Base-by-base conservation (phyloP, 768 basidiomycete species). In the Leccinum boreale region DNA sequence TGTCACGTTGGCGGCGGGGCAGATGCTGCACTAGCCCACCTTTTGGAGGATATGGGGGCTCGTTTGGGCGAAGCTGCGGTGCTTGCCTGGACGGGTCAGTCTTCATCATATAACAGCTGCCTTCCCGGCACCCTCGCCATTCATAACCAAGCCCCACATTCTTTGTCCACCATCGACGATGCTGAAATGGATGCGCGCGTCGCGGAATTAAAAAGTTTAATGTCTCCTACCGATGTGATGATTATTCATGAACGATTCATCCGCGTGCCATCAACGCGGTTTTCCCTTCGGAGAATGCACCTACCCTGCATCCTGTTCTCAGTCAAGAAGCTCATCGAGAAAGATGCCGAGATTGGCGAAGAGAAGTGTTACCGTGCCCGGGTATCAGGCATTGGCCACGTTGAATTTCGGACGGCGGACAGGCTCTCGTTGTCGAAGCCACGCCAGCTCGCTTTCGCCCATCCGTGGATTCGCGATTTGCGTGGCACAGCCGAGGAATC, bases 381-480 rank as follows among this genome's bases (percentile, higher is more conserved):
- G 2, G 57, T 39, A 26, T 35, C 54, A 7, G 53, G 31, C 2
- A 51, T 63, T 11, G 57, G 61, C 3, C 3, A 56, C 9, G 33
- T 56, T 0, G 35, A 62, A 5, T 62, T 63, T 50, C 1, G 28
- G 39, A 55, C 61, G 2, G 23, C 35, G 1, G 50, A 55, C 7
- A 19, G 1, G 17, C 28, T 58, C 26, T 47, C 60, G 29, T 9
- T 42, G n/a, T 39, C 0, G 9, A 47, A 58, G 11, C 42, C 53
- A 3, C 50, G 39, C 15, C 46, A 36, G 21, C 23, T 62, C 7
- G 19, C 49, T 45, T 23, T 64, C n/a, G 53, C 55, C 14, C 48
- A 57, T 44, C 63, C 62, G 1, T 64, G 63, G 63, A 33, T 64
- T 33, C 54, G 63, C 10, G 48, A 55, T 29, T 28, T 64, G 5